These are phyloP conservation scores for Cladophialophora carrionii DNA, from an alignment of 2,329 filamentous ascomycete genomes.

Conservation along the genomic window DNA sequence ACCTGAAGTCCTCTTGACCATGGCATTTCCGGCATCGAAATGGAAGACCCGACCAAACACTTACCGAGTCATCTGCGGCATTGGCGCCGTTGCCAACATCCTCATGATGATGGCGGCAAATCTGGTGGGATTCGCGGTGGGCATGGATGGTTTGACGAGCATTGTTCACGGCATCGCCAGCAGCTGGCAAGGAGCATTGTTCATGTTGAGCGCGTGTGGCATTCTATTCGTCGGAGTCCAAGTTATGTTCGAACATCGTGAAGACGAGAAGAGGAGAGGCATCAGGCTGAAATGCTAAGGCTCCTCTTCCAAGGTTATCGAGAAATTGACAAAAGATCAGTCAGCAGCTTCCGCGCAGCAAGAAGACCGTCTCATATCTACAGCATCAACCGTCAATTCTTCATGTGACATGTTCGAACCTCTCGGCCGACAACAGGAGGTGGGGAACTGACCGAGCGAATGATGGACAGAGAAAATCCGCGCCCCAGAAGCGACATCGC, in stretches of 20 bases:
- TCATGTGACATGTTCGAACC: background rate
- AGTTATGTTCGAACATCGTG: slow-evolving; percentile 94
- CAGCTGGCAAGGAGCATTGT: slow-evolving; percentile 74
- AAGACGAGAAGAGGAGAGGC: slow-evolving; percentile 79
- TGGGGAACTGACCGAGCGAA: background rate
- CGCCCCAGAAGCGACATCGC: background rate
- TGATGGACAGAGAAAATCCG: background rate
- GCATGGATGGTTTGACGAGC: slow-evolving; percentile 80
- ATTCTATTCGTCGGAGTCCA: slow-evolving; percentile 83
- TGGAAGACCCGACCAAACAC: slow-evolving; percentile 71
- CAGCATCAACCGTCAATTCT: background rate
- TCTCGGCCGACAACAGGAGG: background rate
- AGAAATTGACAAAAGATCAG: background rate
- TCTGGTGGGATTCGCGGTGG: slow-evolving; percentile 90
- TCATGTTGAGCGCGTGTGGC: slow-evolving; percentile 71
- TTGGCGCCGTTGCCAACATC: slow-evolving; percentile 80
- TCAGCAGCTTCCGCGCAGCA: background rate
- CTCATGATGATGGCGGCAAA: slow-evolving; percentile 97
- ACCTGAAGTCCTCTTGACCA: slow-evolving; percentile 75
- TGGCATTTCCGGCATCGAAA: slow-evolving; percentile 71
- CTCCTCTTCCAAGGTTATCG: background rate
- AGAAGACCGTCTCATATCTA: background rate
- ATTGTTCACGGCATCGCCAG: slow-evolving; percentile 75
- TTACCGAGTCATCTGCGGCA: slow-evolving; percentile 78
- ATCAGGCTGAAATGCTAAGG: slow-evolving; percentile 77